phyloP scores from a whole-genome alignment of 208 protist species.

The Acanthamoeba lugdunensis region DNA sequence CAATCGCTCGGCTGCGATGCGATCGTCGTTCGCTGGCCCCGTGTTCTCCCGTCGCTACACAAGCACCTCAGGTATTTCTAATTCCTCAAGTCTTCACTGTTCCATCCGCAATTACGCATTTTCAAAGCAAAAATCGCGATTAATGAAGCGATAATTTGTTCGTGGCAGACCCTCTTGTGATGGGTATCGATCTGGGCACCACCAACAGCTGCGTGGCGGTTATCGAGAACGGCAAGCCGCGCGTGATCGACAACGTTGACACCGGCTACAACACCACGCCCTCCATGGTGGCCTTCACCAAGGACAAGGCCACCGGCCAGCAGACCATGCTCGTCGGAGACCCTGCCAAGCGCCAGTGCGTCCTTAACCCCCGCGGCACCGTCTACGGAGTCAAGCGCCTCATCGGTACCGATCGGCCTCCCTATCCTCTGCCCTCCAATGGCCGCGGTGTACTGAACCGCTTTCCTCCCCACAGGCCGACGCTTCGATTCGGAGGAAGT shows the following conservation, averaged over 20 bases:
- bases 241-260: conserved; percentile 90
- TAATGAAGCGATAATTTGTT: too few species aligned
- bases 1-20: conserved; percentile 15
- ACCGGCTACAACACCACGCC: conserved; percentile 89
- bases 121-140: too few species aligned
- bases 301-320: conserved; percentile 85
- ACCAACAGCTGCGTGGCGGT: conserved; percentile 96
- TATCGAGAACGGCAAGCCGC: conserved; percentile 85
- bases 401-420: conserved; percentile 84
- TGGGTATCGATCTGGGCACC: conserved; percentile 98
- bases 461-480: neutral
- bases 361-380: conserved; percentile 93
- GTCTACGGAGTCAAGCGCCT: conserved; percentile 95
- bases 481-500: conserved; percentile 85
- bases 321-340: conserved; percentile 90
- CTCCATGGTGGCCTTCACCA: conserved; percentile 95
- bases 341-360: conserved; percentile 89
- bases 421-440: neutral
- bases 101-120: too few species aligned
- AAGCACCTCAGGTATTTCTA: neutral
- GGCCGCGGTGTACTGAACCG: neutral
- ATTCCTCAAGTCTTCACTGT: neutral
- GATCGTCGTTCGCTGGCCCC: neutral
- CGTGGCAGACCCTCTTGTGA: conserved; percentile 42
- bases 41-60: conserved; percentile 8